Percentiles rank a stretch among this genome's conserved stretches.
Conservation (phyloP, 2,329 filamentous ascomycete genomes). For the Phaeosphaeria sp. region DNA sequence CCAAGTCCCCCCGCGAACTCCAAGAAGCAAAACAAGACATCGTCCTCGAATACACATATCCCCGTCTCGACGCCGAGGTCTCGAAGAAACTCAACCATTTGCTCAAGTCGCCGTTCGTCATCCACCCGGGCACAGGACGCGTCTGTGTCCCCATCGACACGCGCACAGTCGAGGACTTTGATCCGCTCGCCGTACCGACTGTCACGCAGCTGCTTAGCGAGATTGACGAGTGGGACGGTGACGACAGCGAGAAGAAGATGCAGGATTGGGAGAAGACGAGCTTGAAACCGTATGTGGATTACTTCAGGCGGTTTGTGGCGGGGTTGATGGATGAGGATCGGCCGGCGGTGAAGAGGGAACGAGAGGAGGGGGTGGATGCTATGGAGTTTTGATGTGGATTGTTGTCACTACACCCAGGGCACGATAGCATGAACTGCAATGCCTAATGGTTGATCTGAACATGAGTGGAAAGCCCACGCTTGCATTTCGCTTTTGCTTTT, state of each 20-base stretch:
- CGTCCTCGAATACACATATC: slow-evolving; percentile 96
- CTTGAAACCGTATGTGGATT: slow-evolving; percentile 89
- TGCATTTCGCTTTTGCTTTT: slow-evolving; percentile 25
- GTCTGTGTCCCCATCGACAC: slow-evolving; percentile 96
- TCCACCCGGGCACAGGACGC: slow-evolving; percentile 91
- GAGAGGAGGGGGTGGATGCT: slow-evolving; percentile 60
- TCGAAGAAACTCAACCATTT: slow-evolving; percentile 98
- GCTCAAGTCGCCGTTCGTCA: slow-evolving; percentile 94
- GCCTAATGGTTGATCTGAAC: slow-evolving; percentile 32
- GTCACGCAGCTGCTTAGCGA: slow-evolving; percentile 81
- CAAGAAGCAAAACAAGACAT: slow-evolving; percentile 94
- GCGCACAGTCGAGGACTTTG: slow-evolving; percentile 76
- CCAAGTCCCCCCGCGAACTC: slow-evolving; percentile 75
- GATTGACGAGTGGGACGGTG: slow-evolving; percentile 79
- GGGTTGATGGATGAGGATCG: slow-evolving; percentile 78
- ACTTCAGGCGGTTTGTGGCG: slow-evolving; percentile 83
- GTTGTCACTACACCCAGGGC: background rate
- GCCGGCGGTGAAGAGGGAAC: slow-evolving; percentile 58
- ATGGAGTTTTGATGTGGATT: slow-evolving; percentile 68
- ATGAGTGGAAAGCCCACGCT: slow-evolving; percentile 44
- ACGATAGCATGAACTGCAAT: slow-evolving; percentile 4
- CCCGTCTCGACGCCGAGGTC: slow-evolving; percentile 93
- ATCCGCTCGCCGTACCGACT: slow-evolving; percentile 87
- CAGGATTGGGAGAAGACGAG: slow-evolving; percentile 98
- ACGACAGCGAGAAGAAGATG: slow-evolving; percentile 57